Conservation (phyloP, 2,329 filamentous ascomycete genomes). For the Venturia carpophila region DNA sequence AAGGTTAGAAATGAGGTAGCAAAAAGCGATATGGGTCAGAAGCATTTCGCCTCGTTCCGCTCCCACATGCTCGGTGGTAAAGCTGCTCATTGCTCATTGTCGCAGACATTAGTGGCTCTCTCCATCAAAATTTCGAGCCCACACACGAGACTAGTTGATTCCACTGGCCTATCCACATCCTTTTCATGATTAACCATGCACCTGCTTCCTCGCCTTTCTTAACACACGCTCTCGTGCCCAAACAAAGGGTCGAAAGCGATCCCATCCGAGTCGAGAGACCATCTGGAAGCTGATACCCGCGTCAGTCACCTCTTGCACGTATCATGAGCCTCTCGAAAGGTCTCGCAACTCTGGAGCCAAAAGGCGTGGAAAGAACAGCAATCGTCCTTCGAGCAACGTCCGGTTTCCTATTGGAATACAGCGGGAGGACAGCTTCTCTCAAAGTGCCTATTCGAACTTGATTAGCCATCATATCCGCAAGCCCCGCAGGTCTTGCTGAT, state of each 20-base stretch:
- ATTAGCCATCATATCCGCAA: background rate
- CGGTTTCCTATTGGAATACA: background rate
- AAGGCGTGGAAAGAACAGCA: constrained; percentile 1
- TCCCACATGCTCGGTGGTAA: background rate
- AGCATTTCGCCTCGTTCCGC: no score
- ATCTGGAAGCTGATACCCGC: background rate
- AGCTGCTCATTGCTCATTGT: background rate
- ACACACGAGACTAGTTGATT: background rate
- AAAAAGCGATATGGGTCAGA: no score
- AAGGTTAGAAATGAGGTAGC: no score
- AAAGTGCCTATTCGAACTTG: background rate
- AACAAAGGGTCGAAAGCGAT: no score
- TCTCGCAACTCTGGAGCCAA: background rate
- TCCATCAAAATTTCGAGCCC: background rate
- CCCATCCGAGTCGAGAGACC: background rate
- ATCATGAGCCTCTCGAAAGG: constrained; percentile 6
- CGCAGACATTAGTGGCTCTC: background rate
- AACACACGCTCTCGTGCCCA: background rate
- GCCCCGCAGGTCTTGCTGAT: background rate
- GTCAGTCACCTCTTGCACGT: background rate
- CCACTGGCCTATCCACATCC: background rate
- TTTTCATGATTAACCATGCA: background rate
- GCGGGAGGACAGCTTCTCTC: constrained; percentile 2
- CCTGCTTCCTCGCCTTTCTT: background rate
- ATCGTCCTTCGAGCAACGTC: background rate